These are phyloP conservation scores for Podospora anserina DNA, from an alignment of 495 filamentous ascomycete genomes.

Conservation along the genomic window DNA sequence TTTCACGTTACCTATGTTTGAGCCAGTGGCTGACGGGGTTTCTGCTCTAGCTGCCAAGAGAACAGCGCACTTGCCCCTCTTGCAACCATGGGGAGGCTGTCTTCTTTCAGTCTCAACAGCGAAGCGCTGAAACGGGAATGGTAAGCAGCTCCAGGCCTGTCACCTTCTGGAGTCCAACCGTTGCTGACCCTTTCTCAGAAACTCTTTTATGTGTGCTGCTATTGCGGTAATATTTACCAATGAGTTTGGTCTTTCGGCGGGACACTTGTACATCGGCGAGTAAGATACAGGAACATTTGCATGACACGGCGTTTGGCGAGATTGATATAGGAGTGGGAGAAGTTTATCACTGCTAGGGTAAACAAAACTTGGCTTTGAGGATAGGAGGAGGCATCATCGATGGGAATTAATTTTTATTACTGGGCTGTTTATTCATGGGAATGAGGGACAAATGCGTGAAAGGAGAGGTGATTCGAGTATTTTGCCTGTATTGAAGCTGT, in stretches of 20 bases:
- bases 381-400: background rate
- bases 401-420: background rate
- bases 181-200: constrained; percentile 57
- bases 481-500: constrained; percentile 14
- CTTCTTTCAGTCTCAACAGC: constrained; percentile 97
- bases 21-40: constrained; percentile 42
- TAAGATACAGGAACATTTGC: background rate
- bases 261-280: background rate
- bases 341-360: background rate
- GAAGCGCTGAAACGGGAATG: constrained; percentile 96
- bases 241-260: constrained; percentile 14
- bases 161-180: background rate
- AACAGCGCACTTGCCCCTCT: constrained; percentile 74
- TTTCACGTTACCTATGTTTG: background rate
- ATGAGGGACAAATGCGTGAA: background rate
- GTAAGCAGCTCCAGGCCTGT: constrained; percentile 49
- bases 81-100: constrained; percentile 86
- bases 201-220: constrained; percentile 95
- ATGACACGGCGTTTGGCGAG: constrained; percentile 18
- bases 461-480: background rate
- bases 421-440: background rate
- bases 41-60: constrained; percentile 72
- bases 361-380: background rate
- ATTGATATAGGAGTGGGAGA: background rate
- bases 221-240: constrained; percentile 83